phyloP scores from a whole-genome alignment of 1,284 basidiomycete genomes.

The Apiotrichum brassicae region DNA sequence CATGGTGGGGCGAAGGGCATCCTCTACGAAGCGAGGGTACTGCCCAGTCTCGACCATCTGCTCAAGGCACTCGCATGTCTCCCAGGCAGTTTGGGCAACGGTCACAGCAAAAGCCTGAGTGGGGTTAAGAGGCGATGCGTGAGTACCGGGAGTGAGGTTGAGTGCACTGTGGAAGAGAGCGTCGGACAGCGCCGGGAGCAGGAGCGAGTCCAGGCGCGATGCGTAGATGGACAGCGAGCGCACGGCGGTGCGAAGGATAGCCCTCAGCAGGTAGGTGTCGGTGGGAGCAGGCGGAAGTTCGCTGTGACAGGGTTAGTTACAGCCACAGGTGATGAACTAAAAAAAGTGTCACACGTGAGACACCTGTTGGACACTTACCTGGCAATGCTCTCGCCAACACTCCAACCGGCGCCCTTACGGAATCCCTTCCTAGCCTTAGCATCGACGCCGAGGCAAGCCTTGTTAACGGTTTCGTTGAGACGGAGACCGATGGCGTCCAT shows the following conservation, averaged over 20 bases:
- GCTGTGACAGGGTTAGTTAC: constrained; percentile 19
- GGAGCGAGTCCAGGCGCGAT: constrained; percentile 45
- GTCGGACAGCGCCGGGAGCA: constrained; percentile 45
- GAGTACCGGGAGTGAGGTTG: constrained; percentile 25
- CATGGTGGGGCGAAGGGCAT: constrained; percentile 56
- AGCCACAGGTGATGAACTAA: background rate
- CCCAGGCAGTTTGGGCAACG: constrained; percentile 47
- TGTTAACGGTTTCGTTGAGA: constrained; percentile 46
- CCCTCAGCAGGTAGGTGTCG: constrained; percentile 46
- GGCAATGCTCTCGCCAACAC: constrained; percentile 40
- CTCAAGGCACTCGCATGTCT: constrained; percentile 46
- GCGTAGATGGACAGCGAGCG: constrained; percentile 45
- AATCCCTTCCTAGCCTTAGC: constrained; percentile 44
- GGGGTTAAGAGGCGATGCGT: constrained; percentile 39
- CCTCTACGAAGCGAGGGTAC: constrained; percentile 50
- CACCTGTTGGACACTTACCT: constrained; percentile 29
- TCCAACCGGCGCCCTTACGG: constrained; percentile 43
- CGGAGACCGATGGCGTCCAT: constrained; percentile 46
- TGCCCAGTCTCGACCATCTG: constrained; percentile 41
- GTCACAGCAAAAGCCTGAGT: constrained; percentile 43
- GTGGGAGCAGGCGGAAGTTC: constrained; percentile 39
- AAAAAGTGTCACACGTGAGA: too few species aligned
- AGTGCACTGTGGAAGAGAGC: constrained; percentile 35
- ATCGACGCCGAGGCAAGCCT: constrained; percentile 43
- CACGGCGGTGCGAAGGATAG: constrained; percentile 43